A percentile compares a stretch with the other conserved stretches of the same genome.
Conservation (phyloP, 129 eudicot species). For the Ambrosia trifida region DNA sequence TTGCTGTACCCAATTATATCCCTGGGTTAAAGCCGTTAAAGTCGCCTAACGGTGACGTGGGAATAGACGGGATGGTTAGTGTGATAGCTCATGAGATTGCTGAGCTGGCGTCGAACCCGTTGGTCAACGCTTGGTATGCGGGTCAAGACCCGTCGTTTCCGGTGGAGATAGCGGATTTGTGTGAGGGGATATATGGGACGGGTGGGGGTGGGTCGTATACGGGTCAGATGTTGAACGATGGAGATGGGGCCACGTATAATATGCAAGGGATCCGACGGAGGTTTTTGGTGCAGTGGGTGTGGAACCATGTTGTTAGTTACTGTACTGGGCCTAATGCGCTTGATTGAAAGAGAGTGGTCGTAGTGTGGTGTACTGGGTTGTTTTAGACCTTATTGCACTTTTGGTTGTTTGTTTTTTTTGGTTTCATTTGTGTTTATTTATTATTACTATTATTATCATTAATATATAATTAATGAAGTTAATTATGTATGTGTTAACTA, state of each 20-base stretch:
- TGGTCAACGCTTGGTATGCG: slow-evolving; percentile 87
- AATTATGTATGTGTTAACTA: not conserved
- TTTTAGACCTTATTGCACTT: slow-evolving; percentile 21
- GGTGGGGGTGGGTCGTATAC: slow-evolving; percentile 98
- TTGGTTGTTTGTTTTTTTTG: slow-evolving; percentile 2
- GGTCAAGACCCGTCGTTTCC: slow-evolving; percentile 78
- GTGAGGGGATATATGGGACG: slow-evolving; percentile 90
- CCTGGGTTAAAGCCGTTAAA: slow-evolving; percentile 67
- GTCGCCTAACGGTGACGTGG: slow-evolving; percentile 75
- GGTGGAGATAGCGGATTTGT: slow-evolving; percentile 86
- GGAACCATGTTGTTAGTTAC: slow-evolving; percentile 77
- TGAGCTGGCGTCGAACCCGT: slow-evolving; percentile 72
- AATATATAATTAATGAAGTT: slow-evolving; percentile 29
- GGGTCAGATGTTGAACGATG: slow-evolving; percentile 80
- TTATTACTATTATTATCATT: slow-evolving; percentile 25
- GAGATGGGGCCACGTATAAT: slow-evolving; percentile 90
- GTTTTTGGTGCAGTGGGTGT: slow-evolving; percentile 87
- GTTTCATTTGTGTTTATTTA: slow-evolving; percentile 14
- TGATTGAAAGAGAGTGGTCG: slow-evolving; percentile 44
- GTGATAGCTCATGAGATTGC: slow-evolving; percentile 85
- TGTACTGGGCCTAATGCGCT: slow-evolving; percentile 94
- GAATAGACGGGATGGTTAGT: slow-evolving; percentile 84
- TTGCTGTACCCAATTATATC: slow-evolving; percentile 64
- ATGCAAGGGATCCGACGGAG: slow-evolving; percentile 78
- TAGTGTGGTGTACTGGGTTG: not conserved